Evolutionary conservation across 2,329 filamentous ascomycete species (phyloP).

Genomic region (Conoideocrella luteorostrata): DNA sequence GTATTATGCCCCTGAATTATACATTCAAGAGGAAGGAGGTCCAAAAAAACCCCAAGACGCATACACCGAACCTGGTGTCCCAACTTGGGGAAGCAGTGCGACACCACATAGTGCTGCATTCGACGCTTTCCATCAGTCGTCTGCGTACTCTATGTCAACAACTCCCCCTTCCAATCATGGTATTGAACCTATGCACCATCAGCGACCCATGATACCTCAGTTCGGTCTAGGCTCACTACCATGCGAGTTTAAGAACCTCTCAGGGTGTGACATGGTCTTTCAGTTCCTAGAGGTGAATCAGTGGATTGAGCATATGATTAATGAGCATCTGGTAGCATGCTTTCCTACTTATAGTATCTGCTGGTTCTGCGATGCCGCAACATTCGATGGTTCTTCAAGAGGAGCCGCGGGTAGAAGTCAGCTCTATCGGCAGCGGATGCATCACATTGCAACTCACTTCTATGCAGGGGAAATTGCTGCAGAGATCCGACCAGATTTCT

Average conservation of each 20-base stretch:
- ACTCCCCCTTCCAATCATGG: slow-evolving; percentile 15
- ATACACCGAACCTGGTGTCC: neutral
- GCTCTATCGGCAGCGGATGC: slow-evolving; percentile 36
- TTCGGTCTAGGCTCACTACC: slow-evolving; percentile 21
- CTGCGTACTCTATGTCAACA: slow-evolving; percentile 16
- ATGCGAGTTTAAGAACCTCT: slow-evolving; percentile 38
- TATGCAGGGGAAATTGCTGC: slow-evolving; percentile 15
- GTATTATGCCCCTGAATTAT: slow-evolving; percentile 6
- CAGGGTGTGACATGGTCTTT: slow-evolving; percentile 32
- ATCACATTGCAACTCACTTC: slow-evolving; percentile 43
- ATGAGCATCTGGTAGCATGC: slow-evolving; percentile 25
- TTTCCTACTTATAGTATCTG: slow-evolving; percentile 36
- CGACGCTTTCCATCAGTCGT: slow-evolving; percentile 9
- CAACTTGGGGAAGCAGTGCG: slow-evolving; percentile 9
- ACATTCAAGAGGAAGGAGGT: slow-evolving; percentile 5
- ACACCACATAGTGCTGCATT: slow-evolving; percentile 11
- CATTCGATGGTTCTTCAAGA: slow-evolving; percentile 21
- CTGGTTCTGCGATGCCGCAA: slow-evolving; percentile 41
- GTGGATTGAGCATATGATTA: slow-evolving; percentile 42
- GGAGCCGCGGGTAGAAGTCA: slow-evolving; percentile 8
- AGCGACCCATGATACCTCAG: slow-evolving; percentile 9
- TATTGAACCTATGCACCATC: slow-evolving; percentile 9
- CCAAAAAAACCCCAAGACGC: neutral
- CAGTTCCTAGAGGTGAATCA: slow-evolving; percentile 24
- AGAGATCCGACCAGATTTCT: slow-evolving; percentile 33